Base-by-base conservation (phyloP, 192 early-diverging fungal genomes). In the Coemansia pectinata region DNA sequence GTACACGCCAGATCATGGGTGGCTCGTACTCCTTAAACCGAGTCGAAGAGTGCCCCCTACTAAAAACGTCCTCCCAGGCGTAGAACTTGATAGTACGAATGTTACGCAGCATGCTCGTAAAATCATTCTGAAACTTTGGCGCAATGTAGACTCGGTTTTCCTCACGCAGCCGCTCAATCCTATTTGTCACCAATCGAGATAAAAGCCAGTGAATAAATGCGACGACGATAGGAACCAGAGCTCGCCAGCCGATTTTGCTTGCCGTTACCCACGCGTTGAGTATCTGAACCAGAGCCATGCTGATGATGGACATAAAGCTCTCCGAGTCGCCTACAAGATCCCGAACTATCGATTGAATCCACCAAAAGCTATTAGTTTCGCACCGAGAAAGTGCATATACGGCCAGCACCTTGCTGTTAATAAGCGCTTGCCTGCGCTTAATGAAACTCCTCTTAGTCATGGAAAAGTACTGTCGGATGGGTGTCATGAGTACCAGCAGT, bases 51-150 rank as follows among this genome's bases (percentile, higher is more conserved):
- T 1, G 11, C 0, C 10, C 47, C 17, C 23, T 59, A 27, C 25
- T 65, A n/a, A 75, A 71, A 14, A 66, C 78, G 0, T 79, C 55
- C 57, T 86, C 85, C 87, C 86, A 91, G 12, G 86, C 87, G 61
- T 88, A 91, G 55, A 87, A 87, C 69, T 91, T 92, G 71, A 92
- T 86, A 8, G 86, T 79, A 14, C 86, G 84, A 36, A 90, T 87
- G 6, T 87, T 78, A 23, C 79, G 70, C 7, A 90, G 48, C 31
- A 72, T 31, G 3, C 12, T 19, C 11, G 40, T 29, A 39, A 67
- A 67, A 14, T 67, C 23, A 0, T 64, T 14, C 3, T 59, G 60
- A 14, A 71, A 65, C 11, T 27, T n/a, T 3, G 71, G 72, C 31
- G 11, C 31, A 4, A 36, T 40, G 61, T 23, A 6, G 2, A 38